A percentile compares a stretch with the other conserved stretches of the same genome.
Conservation (phyloP, 306 rosid species). For the Sophora flavescens region DNA sequence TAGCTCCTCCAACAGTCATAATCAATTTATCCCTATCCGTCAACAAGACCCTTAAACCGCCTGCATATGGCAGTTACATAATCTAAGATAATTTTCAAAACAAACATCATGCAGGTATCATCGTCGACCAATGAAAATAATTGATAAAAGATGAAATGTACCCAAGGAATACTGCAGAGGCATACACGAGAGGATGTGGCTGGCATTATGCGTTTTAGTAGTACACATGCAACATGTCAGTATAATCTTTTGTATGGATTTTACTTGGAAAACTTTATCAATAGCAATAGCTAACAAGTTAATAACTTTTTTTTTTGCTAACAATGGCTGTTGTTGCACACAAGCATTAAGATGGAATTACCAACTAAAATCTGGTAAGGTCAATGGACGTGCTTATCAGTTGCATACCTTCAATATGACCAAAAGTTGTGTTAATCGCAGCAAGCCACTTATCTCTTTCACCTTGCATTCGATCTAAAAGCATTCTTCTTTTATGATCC, state of each 20-base stretch:
- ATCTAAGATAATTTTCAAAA: conserved; percentile 20
- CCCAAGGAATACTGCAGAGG: not conserved
- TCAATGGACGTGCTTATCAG: conserved; percentile 20
- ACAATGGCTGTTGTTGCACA: not conserved
- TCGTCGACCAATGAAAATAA: conserved; percentile 28
- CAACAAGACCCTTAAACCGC: conserved; percentile 83
- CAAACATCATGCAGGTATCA: conserved; percentile 1
- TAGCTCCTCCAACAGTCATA: conserved; percentile 97
- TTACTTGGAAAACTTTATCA: not conserved
- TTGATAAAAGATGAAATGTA: conserved; percentile 19
- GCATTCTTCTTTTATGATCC: conserved; percentile 93
- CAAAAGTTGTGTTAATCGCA: conserved; percentile 89
- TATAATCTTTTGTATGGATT: not conserved
- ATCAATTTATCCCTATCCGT: conserved; percentile 91
- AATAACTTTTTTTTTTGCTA: not conserved
- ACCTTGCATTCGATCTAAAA: conserved; percentile 81
- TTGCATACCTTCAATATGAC: conserved; percentile 92
- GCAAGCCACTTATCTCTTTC: conserved; percentile 99
- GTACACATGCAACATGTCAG: conserved; percentile 8
- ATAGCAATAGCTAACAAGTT: conserved; percentile 11
- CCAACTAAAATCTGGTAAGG: not conserved
- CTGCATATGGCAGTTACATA: conserved; percentile 58
- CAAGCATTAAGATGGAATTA: conserved; percentile 5
- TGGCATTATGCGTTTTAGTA: conserved; percentile 19
- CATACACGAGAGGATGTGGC: not conserved